Conservation (phyloP, 192 early-diverging fungal species). For the Backusella parvicylindrica region DNA sequence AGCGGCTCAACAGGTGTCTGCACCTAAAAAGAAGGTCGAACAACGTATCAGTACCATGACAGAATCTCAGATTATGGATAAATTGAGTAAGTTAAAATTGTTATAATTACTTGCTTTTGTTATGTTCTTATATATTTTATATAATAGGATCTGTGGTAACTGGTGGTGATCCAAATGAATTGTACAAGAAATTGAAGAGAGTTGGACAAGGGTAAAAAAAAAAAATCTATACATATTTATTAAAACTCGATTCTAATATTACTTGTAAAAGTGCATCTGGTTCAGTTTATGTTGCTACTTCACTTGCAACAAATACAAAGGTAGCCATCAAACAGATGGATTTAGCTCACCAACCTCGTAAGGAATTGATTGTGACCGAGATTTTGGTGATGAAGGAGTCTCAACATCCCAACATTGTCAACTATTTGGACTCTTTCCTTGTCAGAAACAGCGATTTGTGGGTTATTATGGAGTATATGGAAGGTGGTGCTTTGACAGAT, state of each 20-base stretch:
- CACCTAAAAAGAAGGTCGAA: conserved; percentile 62
- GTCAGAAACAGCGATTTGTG: conserved; percentile 83
- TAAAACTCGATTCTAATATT: neutral
- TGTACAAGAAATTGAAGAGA: conserved; percentile 94
- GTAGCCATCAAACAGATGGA: conserved; percentile 96
- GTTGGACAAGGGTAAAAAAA: conserved; percentile 86
- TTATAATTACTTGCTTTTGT: neutral
- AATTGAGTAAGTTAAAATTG: conserved; percentile 55
- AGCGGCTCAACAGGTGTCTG: conserved; percentile 37
- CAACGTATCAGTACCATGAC: conserved; percentile 86
- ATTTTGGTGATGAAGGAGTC: conserved; percentile 93
- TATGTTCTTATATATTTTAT: neutral
- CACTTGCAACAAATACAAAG: conserved; percentile 63
- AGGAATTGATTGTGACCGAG: conserved; percentile 88
- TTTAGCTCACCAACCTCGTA: conserved; percentile 77
- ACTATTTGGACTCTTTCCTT: conserved; percentile 91
- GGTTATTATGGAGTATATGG: conserved; percentile 99
- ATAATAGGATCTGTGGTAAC: conserved; percentile 78
- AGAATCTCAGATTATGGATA: conserved; percentile 94
- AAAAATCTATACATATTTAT: neutral
- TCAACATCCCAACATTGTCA: conserved; percentile 94
- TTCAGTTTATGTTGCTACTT: conserved; percentile 90
- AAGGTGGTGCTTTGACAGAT: conserved; percentile 95
- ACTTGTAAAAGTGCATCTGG: conserved; percentile 72
- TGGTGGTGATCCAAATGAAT: conserved; percentile 78